These are phyloP conservation scores for Didymellaceae sp. DNA, from an alignment of 2,329 filamentous ascomycete species.

Conservation along the genomic window DNA sequence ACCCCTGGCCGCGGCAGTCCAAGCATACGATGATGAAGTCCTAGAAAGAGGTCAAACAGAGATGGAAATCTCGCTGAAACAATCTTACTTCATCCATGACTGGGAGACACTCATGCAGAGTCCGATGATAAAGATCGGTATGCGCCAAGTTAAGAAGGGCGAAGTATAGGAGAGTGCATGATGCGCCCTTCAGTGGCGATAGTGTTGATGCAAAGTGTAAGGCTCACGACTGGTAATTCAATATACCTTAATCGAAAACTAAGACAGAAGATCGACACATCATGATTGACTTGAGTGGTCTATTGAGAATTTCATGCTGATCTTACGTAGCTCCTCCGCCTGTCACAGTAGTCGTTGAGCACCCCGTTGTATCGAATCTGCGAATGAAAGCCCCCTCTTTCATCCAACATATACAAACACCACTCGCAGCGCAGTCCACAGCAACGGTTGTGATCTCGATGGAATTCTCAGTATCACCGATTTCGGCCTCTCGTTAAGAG, in stretches of 20 bases:
- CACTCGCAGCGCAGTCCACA: neutral
- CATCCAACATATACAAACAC: constrained; percentile 8
- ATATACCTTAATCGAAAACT: constrained; percentile 1
- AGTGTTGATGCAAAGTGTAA: neutral
- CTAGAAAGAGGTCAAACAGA: constrained; percentile 53
- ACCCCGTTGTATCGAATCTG: neutral
- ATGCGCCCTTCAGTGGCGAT: neutral
- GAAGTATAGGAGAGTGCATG: constrained; percentile 9
- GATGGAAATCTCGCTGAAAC: constrained; percentile 52
- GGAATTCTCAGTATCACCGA: constrained; percentile 12
- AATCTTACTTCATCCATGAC: constrained; percentile 57
- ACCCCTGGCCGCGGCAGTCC: constrained; percentile 25
- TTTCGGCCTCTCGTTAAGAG: constrained; percentile 3
- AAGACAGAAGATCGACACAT: too few relatives aligned
- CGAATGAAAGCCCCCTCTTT: neutral
- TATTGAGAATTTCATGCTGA: neutral
- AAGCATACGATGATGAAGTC: constrained; percentile 46
- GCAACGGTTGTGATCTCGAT: constrained; percentile 16
- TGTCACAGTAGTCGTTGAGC: neutral
- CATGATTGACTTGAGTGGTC: too few relatives aligned
- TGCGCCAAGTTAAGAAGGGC: constrained; percentile 20
- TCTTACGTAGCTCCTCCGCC: neutral
- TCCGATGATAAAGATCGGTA: constrained; percentile 37
- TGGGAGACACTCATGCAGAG: constrained; percentile 37
- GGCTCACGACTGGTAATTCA: neutral